Evolutionary conservation across 2,329 filamentous ascomycete genomes (phyloP).

Genomic region (Beauveria australis): DNA sequence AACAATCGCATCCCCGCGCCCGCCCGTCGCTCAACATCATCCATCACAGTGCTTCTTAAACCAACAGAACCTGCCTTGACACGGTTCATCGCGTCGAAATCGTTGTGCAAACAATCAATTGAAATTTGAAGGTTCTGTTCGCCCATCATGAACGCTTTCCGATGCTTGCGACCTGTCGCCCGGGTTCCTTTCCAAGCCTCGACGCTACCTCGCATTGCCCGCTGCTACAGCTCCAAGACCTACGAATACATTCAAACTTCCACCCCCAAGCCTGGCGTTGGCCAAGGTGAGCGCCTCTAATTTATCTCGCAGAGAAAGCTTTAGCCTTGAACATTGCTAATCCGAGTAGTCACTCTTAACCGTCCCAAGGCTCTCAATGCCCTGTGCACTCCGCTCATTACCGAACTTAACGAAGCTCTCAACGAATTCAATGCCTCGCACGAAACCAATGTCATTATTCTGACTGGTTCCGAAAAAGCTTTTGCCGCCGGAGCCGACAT

Average conservation of each 20-base stretch:
- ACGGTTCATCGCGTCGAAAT: neutral
- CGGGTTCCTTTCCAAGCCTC: constrained; percentile 41
- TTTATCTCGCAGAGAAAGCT: neutral
- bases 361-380: constrained; percentile 94
- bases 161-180: constrained; percentile 52
- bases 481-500: constrained; percentile 97
- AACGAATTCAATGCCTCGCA: constrained; percentile 60
- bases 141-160: constrained; percentile 42
- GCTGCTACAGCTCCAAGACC: constrained; percentile 42
- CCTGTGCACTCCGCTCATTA: constrained; percentile 81
- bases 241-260: constrained; percentile 83
- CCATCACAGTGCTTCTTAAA: neutral
- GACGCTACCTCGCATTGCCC: constrained; percentile 47
- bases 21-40: constrained; percentile 1
- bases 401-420: constrained; percentile 77
- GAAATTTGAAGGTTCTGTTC: neutral
- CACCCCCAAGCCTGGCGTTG: constrained; percentile 79
- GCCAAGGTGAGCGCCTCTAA: constrained; percentile 56
- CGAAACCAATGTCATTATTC: constrained; percentile 65
- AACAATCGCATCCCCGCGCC: constrained; percentile 8
- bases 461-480: constrained; percentile 83
- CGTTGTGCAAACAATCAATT: neutral
- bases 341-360: constrained; percentile 72
- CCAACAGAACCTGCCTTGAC: neutral
- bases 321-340: neutral